Base-by-base conservation (phyloP, 2,329 filamentous ascomycete genomes). In the Dactylellina drechsleri region DNA sequence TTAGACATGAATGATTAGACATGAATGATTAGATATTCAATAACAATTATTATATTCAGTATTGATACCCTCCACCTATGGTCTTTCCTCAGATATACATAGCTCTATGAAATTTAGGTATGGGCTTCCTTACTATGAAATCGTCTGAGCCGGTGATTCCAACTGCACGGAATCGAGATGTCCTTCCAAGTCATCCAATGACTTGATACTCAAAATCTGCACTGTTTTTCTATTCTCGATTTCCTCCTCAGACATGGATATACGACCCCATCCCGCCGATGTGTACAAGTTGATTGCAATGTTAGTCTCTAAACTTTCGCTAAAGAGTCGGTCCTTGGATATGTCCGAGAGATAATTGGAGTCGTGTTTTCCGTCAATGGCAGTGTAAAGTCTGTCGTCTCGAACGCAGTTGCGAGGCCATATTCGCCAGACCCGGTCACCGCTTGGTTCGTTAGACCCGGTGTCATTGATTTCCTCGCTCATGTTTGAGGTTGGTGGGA, bases 291-390 rank as follows among this genome's bases (percentile, higher is more conserved):
- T 62, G 4, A 66, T 56, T 12, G 41, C 18, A 10, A 66, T 58
- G 26, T 26, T 60, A 31, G 54, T 62, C 36, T 61, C 57, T 1
- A 49, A n/a, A 1, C 16, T n/a, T 8, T 73, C 68, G 26, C 61
- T 62, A 23, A 73, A 73, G 1, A 73, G 68, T 3, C 57, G 47
- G 4, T 73, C 62, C 15, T 43, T 60, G 4, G 68, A 61, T 36
- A 73, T 66, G 6, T 60, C 26, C 0, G 68, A 73, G 15, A 73
- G 57, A 40, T 57, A 57, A 15, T 56, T 60, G 2, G 68, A 73
- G 28, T 73, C 68, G 15, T 73, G 68, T 18, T 66, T 66, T 56
- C 61, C 68, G 26, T 73, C 68, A 40, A 73, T 47, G 1, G 49
- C 40, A 13, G 68, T 73, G 28, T 73, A 73, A 8, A 73, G 57